Base-by-base conservation (phyloP, 495 filamentous ascomycete genomes). In the Terfezia claveryi region DNA sequence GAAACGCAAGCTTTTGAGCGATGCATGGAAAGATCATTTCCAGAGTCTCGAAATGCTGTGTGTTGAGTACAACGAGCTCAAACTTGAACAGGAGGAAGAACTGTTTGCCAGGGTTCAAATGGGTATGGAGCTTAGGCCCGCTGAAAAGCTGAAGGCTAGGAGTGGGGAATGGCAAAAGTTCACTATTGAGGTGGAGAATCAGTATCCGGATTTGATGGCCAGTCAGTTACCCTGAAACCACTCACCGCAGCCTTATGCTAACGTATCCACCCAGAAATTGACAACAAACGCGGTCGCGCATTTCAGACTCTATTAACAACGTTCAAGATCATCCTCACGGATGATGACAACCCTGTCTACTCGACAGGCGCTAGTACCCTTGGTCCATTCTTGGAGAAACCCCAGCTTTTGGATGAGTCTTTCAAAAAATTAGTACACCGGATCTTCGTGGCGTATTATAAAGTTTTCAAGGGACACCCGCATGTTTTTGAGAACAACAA, bases 61-160 rank as follows among this genome's bases (percentile, higher is more conserved):
- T 27, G 70, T 67, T 23, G 71, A 74, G 49, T 74, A 67, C 57
- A 38, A 62, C 0, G 61, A 66, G 10, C 62, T 75, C 12, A 63
- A 60, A 3, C 52, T 52, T 27, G 59, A 65, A n/a, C 69, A 72
- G 38, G 72, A 75, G 53, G 73, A 75, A 51, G 72, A 72, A 8
- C 63, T 74, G 50, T 75, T 75, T 56, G 67, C 68, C 4, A 57
- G 72, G 1, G 73, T 75, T 1, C 73, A 75, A 54, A 61, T 68
- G 41, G 73, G 73, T 8, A 59, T 75, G 6, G 64, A 66, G 38
- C 65, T 75, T 17, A 70, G 66, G 1, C 63, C 66, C n/a, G 73
- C 72, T 5, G 73, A 75, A 54, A 74, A 74, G 61, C 69, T 75
- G 56, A 64, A 65, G 41, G 73, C 73, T 16, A 67, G 65, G 27